phyloP scores from a whole-genome alignment of 176 grass and related monocot genomes.

The Musa troglodytarum region DNA sequence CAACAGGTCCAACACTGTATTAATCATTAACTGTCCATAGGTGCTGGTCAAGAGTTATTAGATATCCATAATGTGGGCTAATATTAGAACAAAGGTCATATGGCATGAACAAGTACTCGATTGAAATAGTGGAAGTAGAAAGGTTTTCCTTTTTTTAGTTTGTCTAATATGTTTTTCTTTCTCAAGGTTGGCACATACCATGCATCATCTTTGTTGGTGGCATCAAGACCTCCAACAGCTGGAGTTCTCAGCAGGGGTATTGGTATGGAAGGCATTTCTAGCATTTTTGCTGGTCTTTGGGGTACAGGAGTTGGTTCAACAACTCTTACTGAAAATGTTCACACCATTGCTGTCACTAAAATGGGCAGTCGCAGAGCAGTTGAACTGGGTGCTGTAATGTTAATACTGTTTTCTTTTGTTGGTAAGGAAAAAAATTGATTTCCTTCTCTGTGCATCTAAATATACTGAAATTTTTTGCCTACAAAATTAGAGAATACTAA shows the following conservation, averaged over 20 bases:
- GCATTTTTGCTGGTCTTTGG: slow-evolving; percentile 79
- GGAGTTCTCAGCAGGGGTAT: slow-evolving; percentile 94
- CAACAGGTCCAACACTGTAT: too few species aligned
- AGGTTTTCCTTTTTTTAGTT: neutral
- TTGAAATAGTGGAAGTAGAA: neutral
- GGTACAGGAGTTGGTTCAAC: slow-evolving; percentile 87
- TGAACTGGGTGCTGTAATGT: slow-evolving; percentile 76
- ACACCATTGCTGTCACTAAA: slow-evolving; percentile 97
- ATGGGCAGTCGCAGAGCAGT: slow-evolving; percentile 89
- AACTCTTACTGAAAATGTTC: slow-evolving; percentile 89
- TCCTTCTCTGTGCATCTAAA: neutral
- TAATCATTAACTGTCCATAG: too few species aligned
- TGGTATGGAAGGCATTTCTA: slow-evolving; percentile 75
- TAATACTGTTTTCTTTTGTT: slow-evolving; percentile 66
- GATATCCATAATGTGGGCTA: too few species aligned
- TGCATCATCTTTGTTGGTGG: slow-evolving; percentile 90
- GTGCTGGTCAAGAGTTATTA: too few species aligned
- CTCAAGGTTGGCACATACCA: slow-evolving; percentile 91
- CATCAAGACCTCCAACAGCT: slow-evolving; percentile 77
- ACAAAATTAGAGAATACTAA: neutral
- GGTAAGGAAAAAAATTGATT: slow-evolving; percentile 39
- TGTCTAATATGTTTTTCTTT: neutral
- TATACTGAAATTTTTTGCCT: neutral
- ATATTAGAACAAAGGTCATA: too few species aligned
- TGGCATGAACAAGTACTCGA: too few species aligned